Evolutionary conservation across 78 protist genomes (phyloP).

Genomic region (Creolimax fragrantissima): DNA sequence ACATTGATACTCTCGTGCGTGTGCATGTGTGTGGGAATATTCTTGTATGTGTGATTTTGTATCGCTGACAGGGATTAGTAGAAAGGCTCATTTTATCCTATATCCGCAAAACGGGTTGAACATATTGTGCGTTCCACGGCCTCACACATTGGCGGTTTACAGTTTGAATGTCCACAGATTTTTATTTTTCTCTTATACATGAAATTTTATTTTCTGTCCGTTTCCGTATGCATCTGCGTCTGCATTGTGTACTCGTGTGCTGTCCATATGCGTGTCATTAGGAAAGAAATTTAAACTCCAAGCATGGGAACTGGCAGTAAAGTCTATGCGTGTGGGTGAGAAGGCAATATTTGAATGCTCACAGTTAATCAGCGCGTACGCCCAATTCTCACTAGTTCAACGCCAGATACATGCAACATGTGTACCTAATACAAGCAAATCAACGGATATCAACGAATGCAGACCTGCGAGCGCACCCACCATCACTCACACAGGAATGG

Average conservation of each 20-base stretch:
- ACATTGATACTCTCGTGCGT: too few species aligned
- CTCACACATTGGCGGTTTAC: not conserved
- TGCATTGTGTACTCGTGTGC: not conserved
- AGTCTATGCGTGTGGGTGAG: not conserved
- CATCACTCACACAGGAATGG: too few species aligned
- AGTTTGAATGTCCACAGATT: not conserved
- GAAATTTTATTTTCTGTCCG: not conserved
- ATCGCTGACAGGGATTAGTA: too few species aligned
- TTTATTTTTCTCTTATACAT: not conserved
- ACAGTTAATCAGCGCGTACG: not conserved
- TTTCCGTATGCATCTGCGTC: not conserved
- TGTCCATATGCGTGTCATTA: not conserved
- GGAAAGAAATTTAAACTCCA: not conserved
- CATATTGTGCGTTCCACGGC: not conserved
- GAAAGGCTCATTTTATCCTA: too few species aligned
- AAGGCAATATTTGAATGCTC: not conserved
- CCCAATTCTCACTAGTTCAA: not conserved
- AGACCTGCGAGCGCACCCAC: not conserved
- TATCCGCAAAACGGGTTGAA: too few species aligned
- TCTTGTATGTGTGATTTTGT: not conserved
- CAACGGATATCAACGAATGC: not conserved
- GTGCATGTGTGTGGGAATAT: too few species aligned
- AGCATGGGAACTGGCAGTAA: not conserved
- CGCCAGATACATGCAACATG: not conserved
- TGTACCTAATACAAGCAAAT: not conserved